Evolutionary conservation across 495 filamentous ascomycete genomes (phyloP).

Genomic region (Penicillium soppii): DNA sequence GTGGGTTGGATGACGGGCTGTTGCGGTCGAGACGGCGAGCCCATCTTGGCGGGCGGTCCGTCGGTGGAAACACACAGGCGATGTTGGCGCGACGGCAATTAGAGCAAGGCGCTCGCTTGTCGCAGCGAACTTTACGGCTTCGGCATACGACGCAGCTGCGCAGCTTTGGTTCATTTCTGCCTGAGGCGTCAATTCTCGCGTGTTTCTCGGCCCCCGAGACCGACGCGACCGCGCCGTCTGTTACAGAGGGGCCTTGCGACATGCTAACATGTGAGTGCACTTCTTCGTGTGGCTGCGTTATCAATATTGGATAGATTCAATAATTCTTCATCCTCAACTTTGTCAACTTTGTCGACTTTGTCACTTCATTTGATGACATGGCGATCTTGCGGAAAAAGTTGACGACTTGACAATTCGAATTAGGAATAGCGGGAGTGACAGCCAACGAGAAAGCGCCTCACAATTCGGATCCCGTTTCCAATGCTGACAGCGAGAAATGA

Average conservation of each 20-base stretch:
- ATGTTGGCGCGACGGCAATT: slow-evolving; percentile 64
- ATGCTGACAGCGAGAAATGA: slow-evolving; percentile 8
- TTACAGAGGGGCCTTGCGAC: slow-evolving; percentile 8
- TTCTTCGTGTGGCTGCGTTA: background rate
- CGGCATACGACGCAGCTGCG: slow-evolving; percentile 59
- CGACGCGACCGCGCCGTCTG: slow-evolving; percentile 13
- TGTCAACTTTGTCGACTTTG: too few species aligned
- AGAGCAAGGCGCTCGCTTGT: slow-evolving; percentile 65
- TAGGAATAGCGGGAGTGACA: slow-evolving; percentile 1
- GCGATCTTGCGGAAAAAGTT: too few species aligned
- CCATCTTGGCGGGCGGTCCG: slow-evolving; percentile 50
- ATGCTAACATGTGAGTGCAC: slow-evolving; percentile 1
- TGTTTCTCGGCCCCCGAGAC: slow-evolving; percentile 34
- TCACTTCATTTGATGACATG: too few species aligned
- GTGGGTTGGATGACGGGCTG: background rate
- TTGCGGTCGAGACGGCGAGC: slow-evolving; percentile 43
- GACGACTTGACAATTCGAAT: background rate
- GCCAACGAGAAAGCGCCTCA: background rate
- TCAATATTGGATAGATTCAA: too few species aligned
- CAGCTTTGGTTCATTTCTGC: slow-evolving; percentile 27
- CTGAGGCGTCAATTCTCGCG: slow-evolving; percentile 21
- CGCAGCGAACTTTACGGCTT: slow-evolving; percentile 65
- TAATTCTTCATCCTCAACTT: too few species aligned
- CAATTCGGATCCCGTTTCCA: background rate
- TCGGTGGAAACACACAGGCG: slow-evolving; percentile 51